phyloP scores from a whole-genome alignment of 768 basidiomycete species.

The Kwoniella shandongensis region DNA sequence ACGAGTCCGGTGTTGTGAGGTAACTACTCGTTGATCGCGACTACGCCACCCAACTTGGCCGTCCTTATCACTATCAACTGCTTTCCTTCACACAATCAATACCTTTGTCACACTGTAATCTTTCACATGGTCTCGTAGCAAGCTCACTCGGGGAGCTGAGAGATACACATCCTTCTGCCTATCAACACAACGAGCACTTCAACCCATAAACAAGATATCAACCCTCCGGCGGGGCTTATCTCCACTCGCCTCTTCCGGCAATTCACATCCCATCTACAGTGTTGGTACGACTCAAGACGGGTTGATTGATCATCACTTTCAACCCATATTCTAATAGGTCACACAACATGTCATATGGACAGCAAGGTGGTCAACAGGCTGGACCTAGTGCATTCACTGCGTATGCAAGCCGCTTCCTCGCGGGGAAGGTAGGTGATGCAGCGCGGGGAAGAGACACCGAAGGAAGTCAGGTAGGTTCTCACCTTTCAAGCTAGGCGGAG shows the following conservation, averaged over 20 bases:
- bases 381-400: constrained; percentile 42
- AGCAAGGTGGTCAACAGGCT: constrained; percentile 17
- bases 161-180: neutral
- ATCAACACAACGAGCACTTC: neutral
- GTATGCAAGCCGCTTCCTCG: constrained; percentile 42
- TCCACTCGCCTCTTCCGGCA: neutral
- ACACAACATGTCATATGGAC: constrained; percentile 3
- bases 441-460: constrained; percentile 15
- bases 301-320: neutral
- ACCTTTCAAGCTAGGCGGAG: neutral
- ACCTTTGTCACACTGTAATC: neutral
- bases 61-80: too few relatives aligned
- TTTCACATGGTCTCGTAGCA: neutral
- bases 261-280: too few relatives aligned
- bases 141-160: neutral
- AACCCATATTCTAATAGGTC: neutral
- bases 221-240: constrained; percentile 17
- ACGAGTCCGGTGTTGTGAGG: too few relatives aligned
- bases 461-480: constrained; percentile 41
- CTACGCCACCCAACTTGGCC: too few relatives aligned
- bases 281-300: neutral
- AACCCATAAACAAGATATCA: neutral
- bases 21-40: neutral
- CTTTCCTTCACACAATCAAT: neutral
- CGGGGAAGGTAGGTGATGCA: constrained; percentile 22